Evolutionary conservation across 2,329 filamentous ascomycete species (phyloP), one percentile per base, ranked within the genome.

Genomic region (Exophiala aquamarina): DNA sequence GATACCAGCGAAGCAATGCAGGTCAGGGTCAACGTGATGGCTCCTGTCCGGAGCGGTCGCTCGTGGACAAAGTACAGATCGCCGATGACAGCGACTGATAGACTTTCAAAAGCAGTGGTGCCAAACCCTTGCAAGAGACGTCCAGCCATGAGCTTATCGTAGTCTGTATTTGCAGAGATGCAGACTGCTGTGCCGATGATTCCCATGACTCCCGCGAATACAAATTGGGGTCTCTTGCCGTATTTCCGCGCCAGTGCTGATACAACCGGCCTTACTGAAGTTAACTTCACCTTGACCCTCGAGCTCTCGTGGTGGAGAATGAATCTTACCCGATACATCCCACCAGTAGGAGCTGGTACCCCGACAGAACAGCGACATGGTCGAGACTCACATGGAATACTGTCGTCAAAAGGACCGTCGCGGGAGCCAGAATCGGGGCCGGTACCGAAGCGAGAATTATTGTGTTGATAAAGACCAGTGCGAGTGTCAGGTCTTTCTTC

Each of bases 1-100:
- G 66, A 65, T 47, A 71, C 69, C 9, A 69, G 69, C 17, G 67
- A 68, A 23, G 70, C 51, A 8, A 71, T 65, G 33, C 57, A 35
- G 3, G 66, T 68, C 1, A 71, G 61, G 44, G 70, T 70, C 52
- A 71, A 72, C 4, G 72, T 62, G 45, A 71, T 70, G 18, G 71
- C 59, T 8, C 67, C 66, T 19, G 64, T 67, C 9, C 67, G 60
- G 38, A 64, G 66, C 0, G 69, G 69, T 41, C 70, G 61, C 49
- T 72, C 68, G 53, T 72, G 70, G n/a, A 71, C 66, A 42, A 69
- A 71, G 62, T 66, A 72, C n/a, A 72, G 61, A 58, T 72, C 70
- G 2, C 63, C 62, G 50, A 72, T 70, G 1, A 66, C 67, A 8
- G 69, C 67, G 1, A 63, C 64, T 11, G 71, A 60, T 9, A 71